Conservation (phyloP, 2,329 filamentous ascomycete species). For the Penicillium digitatum region DNA sequence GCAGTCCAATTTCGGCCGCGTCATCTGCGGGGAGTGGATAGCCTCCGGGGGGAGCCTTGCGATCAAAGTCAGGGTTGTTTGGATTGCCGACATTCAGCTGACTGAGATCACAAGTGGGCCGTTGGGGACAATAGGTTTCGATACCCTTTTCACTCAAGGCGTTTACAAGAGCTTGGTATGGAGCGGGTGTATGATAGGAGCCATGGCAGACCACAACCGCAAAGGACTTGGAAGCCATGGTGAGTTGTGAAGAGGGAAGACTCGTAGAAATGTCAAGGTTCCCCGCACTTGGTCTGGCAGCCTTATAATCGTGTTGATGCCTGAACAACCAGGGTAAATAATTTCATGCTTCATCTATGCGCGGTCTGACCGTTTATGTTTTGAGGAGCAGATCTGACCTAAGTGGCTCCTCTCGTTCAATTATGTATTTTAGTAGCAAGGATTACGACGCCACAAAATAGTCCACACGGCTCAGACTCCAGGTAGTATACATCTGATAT, state of each 20-base stretch:
- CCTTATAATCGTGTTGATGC: not conserved
- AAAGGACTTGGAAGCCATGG: not conserved
- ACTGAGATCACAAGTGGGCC: slow-evolving; percentile 48
- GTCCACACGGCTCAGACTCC: not conserved
- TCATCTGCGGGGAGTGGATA: slow-evolving; percentile 23
- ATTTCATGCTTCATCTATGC: too few species aligned
- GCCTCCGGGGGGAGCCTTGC: slow-evolving; percentile 25
- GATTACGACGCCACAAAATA: not conserved
- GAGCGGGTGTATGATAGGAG: slow-evolving; percentile 31
- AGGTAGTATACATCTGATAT: slow-evolving; percentile 4
- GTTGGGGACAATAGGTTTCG: slow-evolving; percentile 34
- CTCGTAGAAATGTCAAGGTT: not conserved
- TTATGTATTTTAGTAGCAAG: not conserved
- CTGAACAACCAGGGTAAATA: not conserved
- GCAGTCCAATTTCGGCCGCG: not conserved
- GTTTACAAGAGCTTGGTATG: slow-evolving; percentile 27
- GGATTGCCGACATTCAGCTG: slow-evolving; percentile 58
- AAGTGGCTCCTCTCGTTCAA: not conserved
- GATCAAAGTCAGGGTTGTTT: slow-evolving; percentile 19
- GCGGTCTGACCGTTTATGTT: not conserved
- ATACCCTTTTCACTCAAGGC: slow-evolving; percentile 23
- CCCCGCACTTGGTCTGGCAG: not conserved
- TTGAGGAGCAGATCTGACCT: not conserved
- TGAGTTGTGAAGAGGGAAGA: not conserved
- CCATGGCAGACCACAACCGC: slow-evolving; percentile 4